These are phyloP conservation scores for Neurospora terricola DNA, from an alignment of 495 filamentous ascomycete species.

Conservation along the genomic window DNA sequence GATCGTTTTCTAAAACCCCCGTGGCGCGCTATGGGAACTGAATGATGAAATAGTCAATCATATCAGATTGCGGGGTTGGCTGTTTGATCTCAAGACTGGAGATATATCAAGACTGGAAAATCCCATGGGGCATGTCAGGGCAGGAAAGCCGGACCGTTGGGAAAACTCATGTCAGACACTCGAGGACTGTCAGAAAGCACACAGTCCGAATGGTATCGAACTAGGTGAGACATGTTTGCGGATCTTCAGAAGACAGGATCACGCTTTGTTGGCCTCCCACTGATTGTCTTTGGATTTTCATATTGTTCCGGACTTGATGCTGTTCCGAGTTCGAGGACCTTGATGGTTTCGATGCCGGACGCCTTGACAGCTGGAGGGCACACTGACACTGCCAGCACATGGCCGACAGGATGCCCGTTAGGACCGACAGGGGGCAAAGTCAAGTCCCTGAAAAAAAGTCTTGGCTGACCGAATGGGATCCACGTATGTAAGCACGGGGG, in stretches of 20 bases:
- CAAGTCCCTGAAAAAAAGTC: background rate
- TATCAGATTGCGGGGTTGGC: too few relatives aligned
- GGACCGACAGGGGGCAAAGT: background rate
- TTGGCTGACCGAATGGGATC: background rate
- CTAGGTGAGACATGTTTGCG: accelerated
- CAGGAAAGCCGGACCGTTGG: background rate
- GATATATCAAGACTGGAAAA: too few relatives aligned
- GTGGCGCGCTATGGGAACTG: too few relatives aligned
- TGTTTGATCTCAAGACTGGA: too few relatives aligned
- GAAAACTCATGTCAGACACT: background rate
- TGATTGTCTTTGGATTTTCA: background rate
- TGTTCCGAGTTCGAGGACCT: background rate
- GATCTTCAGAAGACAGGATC: accelerated
- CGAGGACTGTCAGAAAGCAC: background rate
- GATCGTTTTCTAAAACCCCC: too few relatives aligned
- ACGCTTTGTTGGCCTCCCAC: background rate
- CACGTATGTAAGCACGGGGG: background rate
- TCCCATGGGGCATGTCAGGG: too few relatives aligned
- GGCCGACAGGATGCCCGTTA: background rate
- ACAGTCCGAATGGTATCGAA: background rate
- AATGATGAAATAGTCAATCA: too few relatives aligned
- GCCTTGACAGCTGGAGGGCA: background rate
- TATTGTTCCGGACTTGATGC: background rate
- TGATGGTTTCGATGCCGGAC: background rate
- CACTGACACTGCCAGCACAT: background rate